Conservation (phyloP, 2,329 filamentous ascomycete genomes). For the Penicillium brevicompactum region DNA sequence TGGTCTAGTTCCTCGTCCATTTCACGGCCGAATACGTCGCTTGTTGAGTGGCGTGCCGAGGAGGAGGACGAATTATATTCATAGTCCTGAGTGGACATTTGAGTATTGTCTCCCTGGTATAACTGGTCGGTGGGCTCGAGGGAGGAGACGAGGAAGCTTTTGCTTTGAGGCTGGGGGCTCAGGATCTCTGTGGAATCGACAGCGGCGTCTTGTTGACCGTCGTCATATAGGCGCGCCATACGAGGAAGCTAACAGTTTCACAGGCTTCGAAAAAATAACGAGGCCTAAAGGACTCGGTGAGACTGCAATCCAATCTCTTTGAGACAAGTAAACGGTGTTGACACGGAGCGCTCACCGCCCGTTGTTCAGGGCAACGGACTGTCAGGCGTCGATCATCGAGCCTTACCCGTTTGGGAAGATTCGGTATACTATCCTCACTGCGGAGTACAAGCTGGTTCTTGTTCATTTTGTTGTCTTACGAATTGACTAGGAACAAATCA, state of each 20-base stretch:
- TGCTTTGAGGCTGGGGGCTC: slow-evolving; percentile 24
- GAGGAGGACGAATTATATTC: slow-evolving; percentile 40
- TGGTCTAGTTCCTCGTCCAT: slow-evolving; percentile 31
- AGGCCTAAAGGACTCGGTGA: slow-evolving; percentile 1
- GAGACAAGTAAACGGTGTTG: slow-evolving; percentile 12
- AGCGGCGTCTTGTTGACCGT: slow-evolving; percentile 3
- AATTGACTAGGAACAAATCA: too few relatives aligned
- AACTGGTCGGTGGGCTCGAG: slow-evolving; percentile 17
- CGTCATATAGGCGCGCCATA: slow-evolving; percentile 23
- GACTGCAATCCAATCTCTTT: not conserved
- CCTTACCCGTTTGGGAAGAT: not conserved
- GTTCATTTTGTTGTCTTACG: too few relatives aligned
- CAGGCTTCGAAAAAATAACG: not conserved
- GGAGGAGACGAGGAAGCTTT: slow-evolving; percentile 20
- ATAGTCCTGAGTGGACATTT: slow-evolving; percentile 25
- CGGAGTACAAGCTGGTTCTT: too few relatives aligned
- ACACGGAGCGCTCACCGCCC: slow-evolving; percentile 18
- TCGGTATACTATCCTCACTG: too few relatives aligned
- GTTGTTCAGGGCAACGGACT: slow-evolving; percentile 20
- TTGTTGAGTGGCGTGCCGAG: slow-evolving; percentile 32
- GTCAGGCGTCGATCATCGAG: slow-evolving; percentile 7
- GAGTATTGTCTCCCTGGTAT: slow-evolving; percentile 16
- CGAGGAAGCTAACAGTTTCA: not conserved
- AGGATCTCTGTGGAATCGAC: slow-evolving; percentile 20
- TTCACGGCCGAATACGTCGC: slow-evolving; percentile 28